Percentiles rank a stretch among this genome's conserved stretches.
Conservation (phyloP, 2,329 filamentous ascomycete species). For the Cladophialophora carrionii region DNA sequence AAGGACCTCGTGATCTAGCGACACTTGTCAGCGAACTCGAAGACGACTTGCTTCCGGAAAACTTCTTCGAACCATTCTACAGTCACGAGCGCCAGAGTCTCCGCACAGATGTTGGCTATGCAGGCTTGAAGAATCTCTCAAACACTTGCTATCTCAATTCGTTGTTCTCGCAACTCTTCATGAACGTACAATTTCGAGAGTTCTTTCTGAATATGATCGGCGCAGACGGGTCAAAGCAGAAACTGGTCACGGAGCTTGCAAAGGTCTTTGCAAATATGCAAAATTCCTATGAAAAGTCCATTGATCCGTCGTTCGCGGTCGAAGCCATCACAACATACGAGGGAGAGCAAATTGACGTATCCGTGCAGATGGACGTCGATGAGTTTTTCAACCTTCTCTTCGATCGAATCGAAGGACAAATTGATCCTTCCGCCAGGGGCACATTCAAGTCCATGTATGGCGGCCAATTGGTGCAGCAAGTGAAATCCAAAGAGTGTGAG, state of each 20-base stretch:
- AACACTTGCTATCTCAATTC: conserved; percentile 99
- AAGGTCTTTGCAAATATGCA: conserved; percentile 85
- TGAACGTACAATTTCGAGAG: conserved; percentile 84
- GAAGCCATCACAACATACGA: conserved; percentile 80
- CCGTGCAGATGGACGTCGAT: conserved; percentile 95
- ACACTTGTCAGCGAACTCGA: conserved; percentile 30
- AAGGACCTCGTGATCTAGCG: conserved; percentile 54
- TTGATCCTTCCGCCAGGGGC: conserved; percentile 70
- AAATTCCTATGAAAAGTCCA: conserved; percentile 71
- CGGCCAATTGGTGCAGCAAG: conserved; percentile 88
- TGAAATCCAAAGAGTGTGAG: conserved; percentile 90
- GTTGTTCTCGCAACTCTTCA: conserved; percentile 89
- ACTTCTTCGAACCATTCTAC: conserved; percentile 31
- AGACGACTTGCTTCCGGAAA: conserved; percentile 32
- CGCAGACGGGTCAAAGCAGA: conserved; percentile 62
- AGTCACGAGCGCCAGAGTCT: conserved; percentile 46
- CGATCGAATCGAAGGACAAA: conserved; percentile 84
- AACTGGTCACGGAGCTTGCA: conserved; percentile 75
- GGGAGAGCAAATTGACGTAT: conserved; percentile 78
- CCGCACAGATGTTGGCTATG: conserved; percentile 77
- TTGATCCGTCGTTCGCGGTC: conserved; percentile 74
- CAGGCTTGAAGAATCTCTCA: conserved; percentile 87
- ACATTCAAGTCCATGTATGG: conserved; percentile 83
- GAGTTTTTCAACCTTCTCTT: conserved; percentile 96
- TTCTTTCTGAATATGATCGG: conserved; percentile 72